Base-by-base conservation (phyloP, 2,329 filamentous ascomycete genomes). In the Fusarium dlaminii region DNA sequence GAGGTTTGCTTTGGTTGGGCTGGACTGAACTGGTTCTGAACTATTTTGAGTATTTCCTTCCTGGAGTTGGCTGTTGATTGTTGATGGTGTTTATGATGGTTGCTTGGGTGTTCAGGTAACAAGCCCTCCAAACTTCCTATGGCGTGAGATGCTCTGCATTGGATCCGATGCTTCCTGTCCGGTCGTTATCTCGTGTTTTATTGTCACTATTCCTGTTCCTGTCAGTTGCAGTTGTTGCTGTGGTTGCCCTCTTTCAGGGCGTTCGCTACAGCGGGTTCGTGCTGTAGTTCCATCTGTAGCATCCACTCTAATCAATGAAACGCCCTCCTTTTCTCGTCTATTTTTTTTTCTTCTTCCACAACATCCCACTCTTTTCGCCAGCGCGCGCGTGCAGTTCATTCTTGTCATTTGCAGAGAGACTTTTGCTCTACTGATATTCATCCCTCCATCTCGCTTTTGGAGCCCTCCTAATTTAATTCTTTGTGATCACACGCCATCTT, bases 401-500 rank as follows among this genome's bases (percentile, higher is more conserved):
- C 37, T 63, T 51, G 20, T 48, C 27, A 43, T 56, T 61, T 45
- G 20, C 42, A 37, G 48, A 48, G 34, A 69, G 39, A 64, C 40
- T 37, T 40, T 67, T n/a, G 30, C 45, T 54, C 62, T 34, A 58
- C 56, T 39, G 24, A 46, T 52, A 65, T 37, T 54, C 58, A 54
- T 51, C 70, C 61, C 60, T 72, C 73, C 73, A 56, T 66, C 66
- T 67, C 58, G 52, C 39, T 52, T 48, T 52, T 68, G 61, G 63
- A 73, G 58, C 60, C 66, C 61, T 73, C 67, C 65, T 76, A 75
- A 76, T 76, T 76, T 75, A 63, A 75, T 69, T 66, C 55, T 67
- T 55, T 64, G 46, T 54, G 62, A 69, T 73, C 75, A 77, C 75
- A 77, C 71, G 75, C 75, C 75, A 75, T 61, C 61, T 65, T 74